phyloP scores from a whole-genome alignment of 2,329 filamentous ascomycete species.

The Diaporthe destruens region DNA sequence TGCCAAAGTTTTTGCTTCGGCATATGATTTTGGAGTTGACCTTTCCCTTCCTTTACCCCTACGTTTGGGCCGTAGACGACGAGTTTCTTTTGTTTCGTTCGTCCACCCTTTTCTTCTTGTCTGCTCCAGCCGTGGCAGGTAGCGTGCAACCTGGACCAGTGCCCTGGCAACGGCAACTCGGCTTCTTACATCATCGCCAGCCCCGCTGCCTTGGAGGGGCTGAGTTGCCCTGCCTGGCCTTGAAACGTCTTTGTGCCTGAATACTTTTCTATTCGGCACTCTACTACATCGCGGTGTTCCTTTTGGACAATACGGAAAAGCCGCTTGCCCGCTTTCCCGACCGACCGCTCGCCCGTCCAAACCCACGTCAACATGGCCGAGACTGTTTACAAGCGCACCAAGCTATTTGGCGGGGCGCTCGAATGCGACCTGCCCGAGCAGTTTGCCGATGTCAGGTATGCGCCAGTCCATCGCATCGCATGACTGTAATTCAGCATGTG shows the following conservation, averaged over 20 bases:
- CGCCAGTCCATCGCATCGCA: conserved; percentile 10
- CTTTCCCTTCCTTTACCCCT: conserved; percentile 45
- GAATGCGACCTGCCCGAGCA: conserved; percentile 74
- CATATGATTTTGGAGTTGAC: neutral
- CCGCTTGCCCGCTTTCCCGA: too few species aligned
- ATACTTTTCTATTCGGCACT: neutral
- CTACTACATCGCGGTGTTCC: neutral
- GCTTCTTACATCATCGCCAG: conserved; percentile 35
- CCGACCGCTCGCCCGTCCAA: neutral
- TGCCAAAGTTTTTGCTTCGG: conserved; percentile 39
- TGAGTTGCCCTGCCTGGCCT: conserved; percentile 22
- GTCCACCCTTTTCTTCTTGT: neutral
- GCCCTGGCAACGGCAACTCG: neutral
- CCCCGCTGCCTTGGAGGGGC: conserved; percentile 39
- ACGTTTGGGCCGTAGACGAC: neutral
- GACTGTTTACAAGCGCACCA: conserved; percentile 63
- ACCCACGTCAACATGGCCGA: conserved; percentile 58
- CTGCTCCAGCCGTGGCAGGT: neutral
- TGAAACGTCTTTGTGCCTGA: conserved; percentile 3
- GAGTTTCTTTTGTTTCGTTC: neutral
- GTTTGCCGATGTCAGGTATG: conserved; percentile 81
- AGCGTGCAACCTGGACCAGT: neutral
- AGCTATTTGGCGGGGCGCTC: conserved; percentile 81
- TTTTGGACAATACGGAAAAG: neutral
- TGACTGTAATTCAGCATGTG: neutral